Conservation (phyloP, 495 filamentous ascomycete genomes). For the Tuber indicum region DNA sequence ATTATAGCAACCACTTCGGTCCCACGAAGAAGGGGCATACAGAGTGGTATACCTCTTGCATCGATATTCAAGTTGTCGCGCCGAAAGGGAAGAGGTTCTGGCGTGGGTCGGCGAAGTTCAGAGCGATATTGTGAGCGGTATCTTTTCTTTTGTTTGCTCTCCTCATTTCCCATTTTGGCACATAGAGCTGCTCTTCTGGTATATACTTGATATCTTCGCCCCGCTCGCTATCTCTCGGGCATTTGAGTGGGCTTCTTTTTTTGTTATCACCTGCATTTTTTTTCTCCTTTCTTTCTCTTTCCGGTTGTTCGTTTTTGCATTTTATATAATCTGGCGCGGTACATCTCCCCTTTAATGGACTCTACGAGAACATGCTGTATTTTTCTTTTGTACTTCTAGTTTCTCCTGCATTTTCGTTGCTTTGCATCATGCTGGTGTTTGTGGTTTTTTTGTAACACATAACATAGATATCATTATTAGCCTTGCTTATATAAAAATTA, state of each 20-base stretch:
- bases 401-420: neutral
- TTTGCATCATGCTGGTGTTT: neutral
- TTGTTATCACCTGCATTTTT: neutral
- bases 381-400: neutral
- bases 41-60: conserved; percentile 40
- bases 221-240: neutral
- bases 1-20: conserved; percentile 31
- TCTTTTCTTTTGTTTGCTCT: neutral
- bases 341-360: neutral
- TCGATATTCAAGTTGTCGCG: conserved; percentile 35
- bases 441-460: neutral
- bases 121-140: neutral
- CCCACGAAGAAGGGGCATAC: conserved; percentile 7
- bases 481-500: neutral
- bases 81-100: conserved; percentile 9
- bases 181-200: neutral
- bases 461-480: neutral
- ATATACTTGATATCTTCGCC: neutral
- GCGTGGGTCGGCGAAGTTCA: neutral
- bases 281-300: neutral
- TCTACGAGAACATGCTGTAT: neutral
- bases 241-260: neutral
- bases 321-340: neutral
- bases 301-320: neutral
- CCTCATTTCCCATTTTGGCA: neutral